Evolutionary conservation across 192 early-diverging fungal species (phyloP).

Genomic region (Obelidium mucronatum): DNA sequence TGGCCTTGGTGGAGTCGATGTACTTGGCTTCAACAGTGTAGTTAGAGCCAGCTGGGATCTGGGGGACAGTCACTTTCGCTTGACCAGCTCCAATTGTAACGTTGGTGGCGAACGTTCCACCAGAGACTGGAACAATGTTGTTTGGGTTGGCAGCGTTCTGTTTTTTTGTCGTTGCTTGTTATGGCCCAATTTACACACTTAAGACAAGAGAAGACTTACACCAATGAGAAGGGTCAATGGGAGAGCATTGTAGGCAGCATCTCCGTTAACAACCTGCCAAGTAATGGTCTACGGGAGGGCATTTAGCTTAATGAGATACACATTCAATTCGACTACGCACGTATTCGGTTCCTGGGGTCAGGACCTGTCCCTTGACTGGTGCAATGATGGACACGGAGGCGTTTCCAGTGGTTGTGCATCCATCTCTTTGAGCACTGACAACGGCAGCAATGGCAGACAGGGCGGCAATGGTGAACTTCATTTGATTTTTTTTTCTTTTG

Average conservation of each 20-base stretch:
- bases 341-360: neutral
- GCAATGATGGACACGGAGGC: constrained; percentile 10
- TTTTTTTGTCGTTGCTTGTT: neutral
- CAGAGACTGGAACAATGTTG: constrained; percentile 1
- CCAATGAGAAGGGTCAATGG: constrained; percentile 9
- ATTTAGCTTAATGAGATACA: neutral
- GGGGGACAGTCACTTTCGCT: constrained; percentile 3
- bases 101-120: neutral
- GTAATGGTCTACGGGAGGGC: neutral
- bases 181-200: too few relatives aligned
- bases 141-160: constrained; percentile 20
- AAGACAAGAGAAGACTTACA: neutral
- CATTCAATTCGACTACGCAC: neutral
- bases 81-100: neutral
- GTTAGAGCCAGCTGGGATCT: neutral
- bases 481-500: neutral
- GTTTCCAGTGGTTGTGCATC: neutral
- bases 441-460: neutral
- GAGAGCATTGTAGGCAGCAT: neutral
- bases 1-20: neutral
- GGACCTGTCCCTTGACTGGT: neutral
- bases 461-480: neutral
- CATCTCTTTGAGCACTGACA: constrained; percentile 1
- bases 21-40: constrained; percentile 25
- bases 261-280: neutral